Conservation (phyloP, 306 rosid genomes). For the Mimosa bimucronata region DNA sequence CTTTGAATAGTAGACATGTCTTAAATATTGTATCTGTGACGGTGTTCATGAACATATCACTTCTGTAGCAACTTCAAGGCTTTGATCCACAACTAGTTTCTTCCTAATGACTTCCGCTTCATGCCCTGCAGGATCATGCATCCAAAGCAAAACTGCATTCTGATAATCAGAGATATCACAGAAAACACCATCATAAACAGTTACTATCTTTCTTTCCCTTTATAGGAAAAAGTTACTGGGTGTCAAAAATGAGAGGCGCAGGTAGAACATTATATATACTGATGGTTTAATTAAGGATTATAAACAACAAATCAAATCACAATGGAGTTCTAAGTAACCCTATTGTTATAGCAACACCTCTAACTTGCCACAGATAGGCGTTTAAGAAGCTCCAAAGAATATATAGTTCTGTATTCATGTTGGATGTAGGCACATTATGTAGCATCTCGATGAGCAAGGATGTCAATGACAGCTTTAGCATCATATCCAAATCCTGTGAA, state of each 20-base stretch:
- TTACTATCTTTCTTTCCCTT: not conserved
- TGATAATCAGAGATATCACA: conserved; percentile 40
- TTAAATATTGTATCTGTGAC: conserved; percentile 70
- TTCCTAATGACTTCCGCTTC: conserved; percentile 61
- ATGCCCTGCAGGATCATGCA: conserved; percentile 72
- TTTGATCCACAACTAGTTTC: conserved; percentile 32
- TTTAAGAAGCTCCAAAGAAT: conserved; percentile 59
- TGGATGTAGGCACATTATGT: conserved; percentile 68
- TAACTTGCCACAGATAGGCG: conserved; percentile 64
- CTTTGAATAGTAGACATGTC: conserved; percentile 57
- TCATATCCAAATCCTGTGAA: conserved; percentile 77
- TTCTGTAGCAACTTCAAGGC: conserved; percentile 71
- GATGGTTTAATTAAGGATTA: not conserved
- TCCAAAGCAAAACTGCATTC: conserved; percentile 78
- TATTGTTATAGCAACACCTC: conserved; percentile 56
- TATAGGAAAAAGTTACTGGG: not conserved
- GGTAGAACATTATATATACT: not conserved
- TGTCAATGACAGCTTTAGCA: conserved; percentile 60
- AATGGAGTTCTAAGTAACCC: no score
- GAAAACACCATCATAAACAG: not conserved
- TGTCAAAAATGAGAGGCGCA: not conserved
- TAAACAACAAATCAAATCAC: no score
- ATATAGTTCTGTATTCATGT: conserved; percentile 63
- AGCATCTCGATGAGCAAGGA: conserved; percentile 76
- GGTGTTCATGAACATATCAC: conserved; percentile 79